Base-by-base conservation (phyloP, 768 basidiomycete genomes). In the Auriscalpium vulgare region DNA sequence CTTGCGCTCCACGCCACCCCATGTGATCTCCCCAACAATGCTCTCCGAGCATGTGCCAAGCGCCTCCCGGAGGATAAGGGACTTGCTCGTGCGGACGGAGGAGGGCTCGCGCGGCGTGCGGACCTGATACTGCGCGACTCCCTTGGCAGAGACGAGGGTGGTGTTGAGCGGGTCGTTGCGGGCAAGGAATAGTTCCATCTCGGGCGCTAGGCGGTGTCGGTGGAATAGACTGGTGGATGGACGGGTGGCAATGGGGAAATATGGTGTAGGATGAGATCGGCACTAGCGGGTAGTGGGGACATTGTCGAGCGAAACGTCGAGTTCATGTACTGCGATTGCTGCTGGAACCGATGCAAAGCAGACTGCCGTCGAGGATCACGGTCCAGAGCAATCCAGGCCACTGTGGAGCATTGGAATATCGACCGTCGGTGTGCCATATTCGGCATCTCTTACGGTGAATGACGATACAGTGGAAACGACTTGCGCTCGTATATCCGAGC, bases 111-210 rank as follows among this genome's bases (percentile, higher is more conserved):
- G 72, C 67, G 60, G 35, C 13, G 81, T 82, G 23, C 65, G 67
- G 57, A 81, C 69, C 55, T 72, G 71, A 63, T 80, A 83, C 59
- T 79, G 77, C 17, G 75, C 71, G 40, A 74, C 72, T 29, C 80
- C 79, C 60, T 78, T 78, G 19, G 75, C 65, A 13, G 80, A 80
- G 29, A 81, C 71, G 47, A 83, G 68, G 13, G 73, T 70, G 8
- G 78, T 78, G 54, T 74, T 71, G 59, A 76, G 71, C 8, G 78
- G 78, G 58, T 80, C 74, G 64, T 80, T 77, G 34, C 75, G 77
- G 16, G 76, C 66, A 50, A 83, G 74, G 64, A 78, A 81, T 14
- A 82, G 69, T 54, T 80, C 76, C 80, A 82, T 81, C 35, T 35
- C n/a, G 47, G 37, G 11, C 21, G 21, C 47, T 11, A 29, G n/a